Evolutionary conservation across 2,329 filamentous ascomycete species (phyloP), one percentile per base, ranked within the genome.

Genomic region (Penicillium sp.): DNA sequence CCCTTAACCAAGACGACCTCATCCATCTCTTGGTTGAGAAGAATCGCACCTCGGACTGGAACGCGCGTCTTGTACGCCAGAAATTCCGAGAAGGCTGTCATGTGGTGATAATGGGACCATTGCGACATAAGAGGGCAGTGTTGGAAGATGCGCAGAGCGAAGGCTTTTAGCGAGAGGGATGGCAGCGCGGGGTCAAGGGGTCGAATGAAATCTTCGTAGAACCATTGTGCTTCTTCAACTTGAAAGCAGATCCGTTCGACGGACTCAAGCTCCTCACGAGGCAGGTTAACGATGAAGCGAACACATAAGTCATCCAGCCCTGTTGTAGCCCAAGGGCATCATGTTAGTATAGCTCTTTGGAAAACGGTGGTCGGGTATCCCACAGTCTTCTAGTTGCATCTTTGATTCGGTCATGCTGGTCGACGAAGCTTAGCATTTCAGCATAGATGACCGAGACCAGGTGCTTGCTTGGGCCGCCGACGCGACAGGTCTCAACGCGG

Each of bases 201-300:
- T 33, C 93, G 87, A 64, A 98, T 88, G 64, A 98, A 98, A 69
- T 98, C 93, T 75, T 98, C 93, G 79, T 98, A 98, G 70, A 94
- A 98, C 93, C 93, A 98, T 81, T 98, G 94, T 57, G 93, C 93
- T 70, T 98, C 94, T 69, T 98, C 93, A 56, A 98, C 86, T 70
- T 97, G 90, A 67, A 98, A 98, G 71, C 91, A 97, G 69, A 98
- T 93, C 62, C 93, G 85, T 63, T 89, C 87, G 42, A 95, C 86
- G 2, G 87, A 89, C 52, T 83, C 82, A 32, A 97, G 79, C 68
- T 98, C 93, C 68, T 93, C 88, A 51, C 86, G 78, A 31, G 94
- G 93, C 47, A 97, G 80, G 70, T 98, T 97, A 68, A 97, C 88
- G 63, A 98, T 91, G 71, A 98, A 98, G 64, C 94, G 88, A 65